phyloP scores from a whole-genome alignment of 176 grass and related monocot genomes.

The Hyparrhenia diplandra region DNA sequence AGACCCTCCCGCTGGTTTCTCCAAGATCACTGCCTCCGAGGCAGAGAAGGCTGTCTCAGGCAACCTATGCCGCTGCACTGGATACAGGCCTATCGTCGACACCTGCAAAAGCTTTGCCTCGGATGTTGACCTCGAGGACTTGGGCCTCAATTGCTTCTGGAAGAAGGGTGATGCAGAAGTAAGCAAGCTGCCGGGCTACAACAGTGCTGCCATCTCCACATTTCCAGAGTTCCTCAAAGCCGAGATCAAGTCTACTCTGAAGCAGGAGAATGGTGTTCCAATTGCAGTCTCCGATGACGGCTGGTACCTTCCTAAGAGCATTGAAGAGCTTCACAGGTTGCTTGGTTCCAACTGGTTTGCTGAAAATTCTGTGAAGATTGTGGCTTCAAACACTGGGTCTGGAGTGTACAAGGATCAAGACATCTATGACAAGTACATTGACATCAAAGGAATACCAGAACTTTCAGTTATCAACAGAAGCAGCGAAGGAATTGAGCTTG shows the following conservation, averaged over 20 bases:
- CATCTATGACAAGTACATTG: constrained; percentile 57
- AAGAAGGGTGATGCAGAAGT: constrained; percentile 47
- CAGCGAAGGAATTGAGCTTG: constrained; percentile 53
- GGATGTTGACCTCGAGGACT: constrained; percentile 78
- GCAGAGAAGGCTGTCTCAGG: constrained; percentile 63
- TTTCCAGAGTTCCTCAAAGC: constrained; percentile 82
- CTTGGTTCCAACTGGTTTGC: constrained; percentile 38
- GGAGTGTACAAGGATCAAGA: constrained; percentile 72
- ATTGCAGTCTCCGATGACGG: not conserved
- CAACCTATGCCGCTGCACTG: constrained; percentile 80
- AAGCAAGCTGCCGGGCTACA: constrained; percentile 44
- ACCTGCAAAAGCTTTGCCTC: constrained; percentile 83
- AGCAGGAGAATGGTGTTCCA: not conserved
- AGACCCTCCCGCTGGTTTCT: constrained; percentile 44
- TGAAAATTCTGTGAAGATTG: constrained; percentile 49
- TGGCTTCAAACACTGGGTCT: constrained; percentile 70
- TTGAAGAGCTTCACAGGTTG: constrained; percentile 52
- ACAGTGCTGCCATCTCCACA: constrained; percentile 17
- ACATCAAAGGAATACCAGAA: constrained; percentile 67
- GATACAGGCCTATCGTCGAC: constrained; percentile 71
- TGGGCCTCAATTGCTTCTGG: constrained; percentile 86
- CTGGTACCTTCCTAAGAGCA: constrained; percentile 6
- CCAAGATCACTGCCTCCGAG: constrained; percentile 60
- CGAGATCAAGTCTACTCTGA: constrained; percentile 43
- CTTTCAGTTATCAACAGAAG: constrained; percentile 43